Evolutionary conservation across 441 rosid genomes (phyloP).

Genomic region (Brassica hybrid): DNA sequence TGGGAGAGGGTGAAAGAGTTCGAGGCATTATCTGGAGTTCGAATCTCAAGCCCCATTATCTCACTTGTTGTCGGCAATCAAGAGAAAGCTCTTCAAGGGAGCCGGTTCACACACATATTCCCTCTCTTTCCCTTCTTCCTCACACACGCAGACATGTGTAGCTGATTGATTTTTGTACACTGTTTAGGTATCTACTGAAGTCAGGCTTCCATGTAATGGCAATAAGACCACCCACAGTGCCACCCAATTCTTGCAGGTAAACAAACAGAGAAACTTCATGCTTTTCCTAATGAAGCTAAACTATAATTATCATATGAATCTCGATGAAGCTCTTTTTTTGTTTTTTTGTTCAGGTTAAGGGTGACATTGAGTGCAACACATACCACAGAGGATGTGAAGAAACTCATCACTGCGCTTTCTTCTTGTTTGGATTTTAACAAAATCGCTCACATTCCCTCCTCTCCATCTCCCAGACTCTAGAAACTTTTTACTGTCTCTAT

Average conservation of each 20-base stretch:
- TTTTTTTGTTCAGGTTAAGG: conserved; percentile 54
- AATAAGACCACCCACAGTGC: conserved; percentile 96
- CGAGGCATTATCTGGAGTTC: conserved; percentile 69
- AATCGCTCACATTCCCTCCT: conserved; percentile 39
- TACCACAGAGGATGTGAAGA: conserved; percentile 74
- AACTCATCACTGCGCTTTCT: conserved; percentile 66
- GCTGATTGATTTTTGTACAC: conserved; percentile 21
- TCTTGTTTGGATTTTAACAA: conserved; percentile 57
- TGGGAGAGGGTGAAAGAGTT: conserved; percentile 87
- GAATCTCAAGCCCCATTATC: conserved; percentile 74
- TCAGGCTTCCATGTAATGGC: conserved; percentile 96
- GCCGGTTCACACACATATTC: conserved; percentile 51
- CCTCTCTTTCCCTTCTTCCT: not conserved
- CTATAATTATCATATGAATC: not conserved
- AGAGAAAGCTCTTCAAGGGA: conserved; percentile 81
- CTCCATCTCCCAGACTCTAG: conserved; percentile 58
- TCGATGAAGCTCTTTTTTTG: not conserved
- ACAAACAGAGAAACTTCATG: not conserved
- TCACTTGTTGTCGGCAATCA: conserved; percentile 90
- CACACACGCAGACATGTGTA: not conserved
- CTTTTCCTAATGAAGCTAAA: not conserved
- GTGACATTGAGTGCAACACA: conserved; percentile 78
- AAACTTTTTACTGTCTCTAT: not conserved
- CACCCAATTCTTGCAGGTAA: conserved; percentile 95
- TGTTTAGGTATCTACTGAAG: conserved; percentile 65